Conservation (phyloP, 768 basidiomycete genomes). For the Auriculariales sp. region DNA sequence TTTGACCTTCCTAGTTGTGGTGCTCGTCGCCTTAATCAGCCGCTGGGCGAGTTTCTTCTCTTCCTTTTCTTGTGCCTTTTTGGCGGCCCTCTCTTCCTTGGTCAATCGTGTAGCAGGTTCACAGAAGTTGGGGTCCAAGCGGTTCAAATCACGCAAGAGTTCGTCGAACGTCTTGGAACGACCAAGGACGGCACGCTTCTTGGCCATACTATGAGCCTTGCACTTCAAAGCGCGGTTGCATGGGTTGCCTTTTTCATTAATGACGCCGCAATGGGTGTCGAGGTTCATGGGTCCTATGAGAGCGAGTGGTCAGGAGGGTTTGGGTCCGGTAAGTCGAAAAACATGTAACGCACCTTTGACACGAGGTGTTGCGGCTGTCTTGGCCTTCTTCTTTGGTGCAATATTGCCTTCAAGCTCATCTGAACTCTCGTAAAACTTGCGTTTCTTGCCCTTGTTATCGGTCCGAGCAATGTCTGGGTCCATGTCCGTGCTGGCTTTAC, state of each 20-base stretch:
- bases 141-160: slow-evolving; percentile 83
- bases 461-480: too few species aligned
- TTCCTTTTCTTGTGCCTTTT: slow-evolving; percentile 63
- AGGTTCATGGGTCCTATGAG: slow-evolving; percentile 61
- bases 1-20: slow-evolving; percentile 39
- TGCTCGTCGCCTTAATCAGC: slow-evolving; percentile 29
- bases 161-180: slow-evolving; percentile 76
- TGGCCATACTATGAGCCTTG: slow-evolving; percentile 95
- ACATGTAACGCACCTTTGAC: slow-evolving; percentile 31
- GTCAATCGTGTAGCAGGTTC: slow-evolving; percentile 78
- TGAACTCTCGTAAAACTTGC: slow-evolving; percentile 60
- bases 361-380: slow-evolving; percentile 61
- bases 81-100: slow-evolving; percentile 78
- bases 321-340: too few species aligned
- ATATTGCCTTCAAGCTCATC: slow-evolving; percentile 42
- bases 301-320: too few species aligned
- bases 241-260: slow-evolving; percentile 85
- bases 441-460: slow-evolving; percentile 35
- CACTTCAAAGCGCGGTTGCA: slow-evolving; percentile 94
- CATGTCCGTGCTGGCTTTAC: slow-evolving; percentile 40
- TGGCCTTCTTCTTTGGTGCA: slow-evolving; percentile 58
- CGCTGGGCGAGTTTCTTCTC: slow-evolving; percentile 64
- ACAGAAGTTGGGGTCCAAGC: slow-evolving; percentile 75
- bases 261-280: slow-evolving; percentile 90
- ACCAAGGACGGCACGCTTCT: slow-evolving; percentile 85